Percentiles rank a stretch among this genome's conserved stretches.
These are phyloP conservation scores for Diutina siamensis DNA, from an alignment of 1,139 yeast species.

Conservation along the genomic window DNA sequence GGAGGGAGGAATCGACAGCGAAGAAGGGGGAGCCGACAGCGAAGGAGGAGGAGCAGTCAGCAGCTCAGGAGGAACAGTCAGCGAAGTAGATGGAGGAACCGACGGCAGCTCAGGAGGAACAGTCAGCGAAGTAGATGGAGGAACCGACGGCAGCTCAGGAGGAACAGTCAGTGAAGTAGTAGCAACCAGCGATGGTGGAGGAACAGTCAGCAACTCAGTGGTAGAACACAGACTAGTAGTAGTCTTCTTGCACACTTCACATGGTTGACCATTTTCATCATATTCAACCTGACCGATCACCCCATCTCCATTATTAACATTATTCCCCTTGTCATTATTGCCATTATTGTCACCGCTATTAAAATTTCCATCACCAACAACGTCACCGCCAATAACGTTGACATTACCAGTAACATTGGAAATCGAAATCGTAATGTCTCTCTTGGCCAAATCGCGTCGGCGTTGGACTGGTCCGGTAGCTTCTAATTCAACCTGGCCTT, in stretches of 20 bases:
- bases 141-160: not conserved
- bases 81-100: not conserved
- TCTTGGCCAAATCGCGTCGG: not conserved
- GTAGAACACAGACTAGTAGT: not conserved
- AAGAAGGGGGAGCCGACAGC: not conserved
- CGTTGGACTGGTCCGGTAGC: not conserved
- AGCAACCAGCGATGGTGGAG: not conserved
- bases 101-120: not conserved
- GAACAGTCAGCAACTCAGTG: not conserved
- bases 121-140: not conserved
- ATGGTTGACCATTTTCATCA: constrained; percentile 1
- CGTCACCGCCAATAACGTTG: not conserved
- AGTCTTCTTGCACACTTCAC: not conserved
- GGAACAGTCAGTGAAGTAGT: not conserved
- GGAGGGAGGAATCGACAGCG: not conserved
- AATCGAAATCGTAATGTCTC: not conserved
- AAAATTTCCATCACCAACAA: constrained; percentile 1
- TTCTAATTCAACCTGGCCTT: not conserved
- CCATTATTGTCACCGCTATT: not conserved
- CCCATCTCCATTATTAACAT: not conserved
- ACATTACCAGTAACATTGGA: not conserved
- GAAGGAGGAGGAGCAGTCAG: not conserved
- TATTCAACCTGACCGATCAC: not conserved
- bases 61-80: not conserved
- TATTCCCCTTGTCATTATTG: not conserved